Conservation (phyloP, 2,329 filamentous ascomycete species). For the Geosmithia putterillii region DNA sequence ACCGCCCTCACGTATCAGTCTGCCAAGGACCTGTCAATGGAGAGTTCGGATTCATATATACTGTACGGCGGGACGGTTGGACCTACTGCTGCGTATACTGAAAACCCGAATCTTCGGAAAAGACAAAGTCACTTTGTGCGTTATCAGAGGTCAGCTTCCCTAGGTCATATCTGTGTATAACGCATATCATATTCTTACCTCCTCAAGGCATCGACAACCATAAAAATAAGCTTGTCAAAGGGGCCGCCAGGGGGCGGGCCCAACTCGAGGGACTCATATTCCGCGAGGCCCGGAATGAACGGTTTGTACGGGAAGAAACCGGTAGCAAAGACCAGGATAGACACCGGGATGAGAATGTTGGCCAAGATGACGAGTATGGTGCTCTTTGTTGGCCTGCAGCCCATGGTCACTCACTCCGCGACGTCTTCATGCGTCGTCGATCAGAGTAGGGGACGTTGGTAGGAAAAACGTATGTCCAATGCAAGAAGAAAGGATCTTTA, state of each 20-base stretch:
- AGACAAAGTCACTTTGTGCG: conserved; percentile 74
- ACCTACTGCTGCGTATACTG: conserved; percentile 72
- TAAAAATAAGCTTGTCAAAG: conserved; percentile 88
- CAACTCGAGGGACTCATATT: conserved; percentile 45
- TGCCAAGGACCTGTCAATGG: conserved; percentile 19
- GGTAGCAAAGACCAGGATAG: conserved; percentile 65
- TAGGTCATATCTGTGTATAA: not conserved
- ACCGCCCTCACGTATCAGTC: conserved; percentile 69
- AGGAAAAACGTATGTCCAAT: not conserved
- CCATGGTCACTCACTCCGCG: conserved; percentile 6
- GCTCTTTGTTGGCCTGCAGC: conserved; percentile 13
- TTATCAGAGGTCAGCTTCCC: not conserved
- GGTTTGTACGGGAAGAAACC: conserved; percentile 99
- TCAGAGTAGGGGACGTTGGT: not conserved
- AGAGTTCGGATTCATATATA: not conserved
- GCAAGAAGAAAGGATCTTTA: not conserved
- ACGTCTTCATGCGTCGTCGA: not conserved
- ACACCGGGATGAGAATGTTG: conserved; percentile 66
- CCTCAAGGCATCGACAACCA: conserved; percentile 92
- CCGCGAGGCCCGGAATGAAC: conserved; percentile 72
- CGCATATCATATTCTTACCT: conserved; percentile 38
- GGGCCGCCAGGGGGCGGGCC: conserved; percentile 49
- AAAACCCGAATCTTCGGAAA: conserved; percentile 68
- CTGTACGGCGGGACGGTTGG: no score
- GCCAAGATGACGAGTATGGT: conserved; percentile 45